Conservation (phyloP, 257 asterid genomes). For the Solanum clarkiae region DNA sequence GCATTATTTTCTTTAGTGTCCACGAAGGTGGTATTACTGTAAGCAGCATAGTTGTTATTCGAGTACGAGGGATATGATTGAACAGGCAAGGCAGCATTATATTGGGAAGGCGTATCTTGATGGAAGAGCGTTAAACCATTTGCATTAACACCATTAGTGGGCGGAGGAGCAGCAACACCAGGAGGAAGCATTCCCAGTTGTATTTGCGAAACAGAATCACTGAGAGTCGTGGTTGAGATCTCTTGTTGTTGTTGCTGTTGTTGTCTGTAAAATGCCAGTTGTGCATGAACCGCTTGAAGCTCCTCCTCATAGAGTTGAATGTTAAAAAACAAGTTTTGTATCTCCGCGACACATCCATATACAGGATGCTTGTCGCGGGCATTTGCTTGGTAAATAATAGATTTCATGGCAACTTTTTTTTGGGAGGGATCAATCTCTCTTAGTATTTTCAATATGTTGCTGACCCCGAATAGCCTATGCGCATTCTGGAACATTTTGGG, state of each 20-base stretch:
- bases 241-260: constrained; percentile 33
- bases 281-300: constrained; percentile 52
- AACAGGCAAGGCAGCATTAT: constrained; percentile 16
- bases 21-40: constrained; percentile 5
- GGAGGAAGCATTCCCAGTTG: constrained; percentile 44
- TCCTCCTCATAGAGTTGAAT: constrained; percentile 51
- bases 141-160: neutral
- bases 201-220: constrained; percentile 42
- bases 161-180: neutral
- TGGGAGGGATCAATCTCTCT: constrained; percentile 45
- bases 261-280: constrained; percentile 42
- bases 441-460: constrained; percentile 53
- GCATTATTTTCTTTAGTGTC: constrained; percentile 40
- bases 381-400: constrained; percentile 58
- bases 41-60: constrained; percentile 14
- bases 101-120: constrained; percentile 15
- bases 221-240: constrained; percentile 8
- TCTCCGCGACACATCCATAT: constrained; percentile 46
- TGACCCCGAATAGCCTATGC: constrained; percentile 71
- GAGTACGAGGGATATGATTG: constrained; percentile 12
- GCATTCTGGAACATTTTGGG: constrained; percentile 64
- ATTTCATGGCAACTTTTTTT: constrained; percentile 52
- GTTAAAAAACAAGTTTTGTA: constrained; percentile 32
- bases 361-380: constrained; percentile 65
- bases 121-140: constrained; percentile 19